Conservation (phyloP, 306 rosid species). For the Fagus crenata region DNA sequence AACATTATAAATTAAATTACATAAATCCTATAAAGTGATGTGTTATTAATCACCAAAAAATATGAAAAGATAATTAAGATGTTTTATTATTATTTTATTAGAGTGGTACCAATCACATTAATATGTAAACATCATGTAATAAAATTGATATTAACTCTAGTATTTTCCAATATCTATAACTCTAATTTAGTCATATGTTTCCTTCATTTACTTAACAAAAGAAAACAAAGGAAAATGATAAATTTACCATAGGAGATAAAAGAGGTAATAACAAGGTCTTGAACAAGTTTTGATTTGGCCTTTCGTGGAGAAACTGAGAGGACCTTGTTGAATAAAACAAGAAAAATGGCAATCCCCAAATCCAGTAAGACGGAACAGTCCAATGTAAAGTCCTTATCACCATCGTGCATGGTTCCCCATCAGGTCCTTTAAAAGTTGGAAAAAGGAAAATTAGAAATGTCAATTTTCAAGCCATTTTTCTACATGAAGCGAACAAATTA, state of each 20-base stretch:
- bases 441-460: not conserved
- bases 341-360: conserved; percentile 70
- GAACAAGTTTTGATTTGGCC: conserved; percentile 48
- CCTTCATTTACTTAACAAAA: too few species aligned
- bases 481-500: not conserved
- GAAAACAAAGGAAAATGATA: not conserved
- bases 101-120: too few species aligned
- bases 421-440: conserved; percentile 31
- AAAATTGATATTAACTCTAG: too few species aligned
- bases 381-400: conserved; percentile 62
- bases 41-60: too few species aligned
- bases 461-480: conserved; percentile 9
- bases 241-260: conserved; percentile 51
- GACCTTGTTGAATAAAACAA: conserved; percentile 61
- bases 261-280: conserved; percentile 45
- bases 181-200: too few species aligned
- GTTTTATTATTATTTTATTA: too few species aligned
- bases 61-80: too few species aligned
- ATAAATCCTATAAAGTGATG: too few species aligned
- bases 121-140: too few species aligned
- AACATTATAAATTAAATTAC: too few species aligned
- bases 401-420: conserved; percentile 60
- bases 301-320: conserved; percentile 61
- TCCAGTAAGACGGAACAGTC: conserved; percentile 59
- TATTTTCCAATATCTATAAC: too few species aligned